Conservation (phyloP, 768 basidiomycete species). For the Exidia glandulosa region DNA sequence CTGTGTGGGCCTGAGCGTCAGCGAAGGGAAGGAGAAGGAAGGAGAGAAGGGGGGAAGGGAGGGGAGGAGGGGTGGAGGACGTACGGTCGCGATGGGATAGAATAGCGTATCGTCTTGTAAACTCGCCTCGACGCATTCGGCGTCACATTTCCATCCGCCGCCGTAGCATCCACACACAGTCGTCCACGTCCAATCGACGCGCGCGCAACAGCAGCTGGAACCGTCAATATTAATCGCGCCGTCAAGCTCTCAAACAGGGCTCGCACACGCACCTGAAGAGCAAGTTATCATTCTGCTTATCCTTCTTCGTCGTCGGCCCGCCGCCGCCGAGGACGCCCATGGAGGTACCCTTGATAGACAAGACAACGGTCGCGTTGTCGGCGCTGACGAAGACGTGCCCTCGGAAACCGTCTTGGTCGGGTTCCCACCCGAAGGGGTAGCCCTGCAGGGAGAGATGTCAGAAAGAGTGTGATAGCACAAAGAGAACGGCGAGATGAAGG, state of each 20-base stretch:
- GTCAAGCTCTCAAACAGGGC: not conserved
- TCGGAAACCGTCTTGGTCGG: conserved; percentile 78
- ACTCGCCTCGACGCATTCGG: conserved; percentile 68
- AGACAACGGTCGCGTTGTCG: conserved; percentile 76
- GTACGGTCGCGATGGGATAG: conserved; percentile 72
- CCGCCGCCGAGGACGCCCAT: conserved; percentile 56
- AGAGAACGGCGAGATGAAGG: not conserved
- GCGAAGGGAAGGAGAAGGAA: too few species aligned
- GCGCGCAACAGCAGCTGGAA: conserved; percentile 94
- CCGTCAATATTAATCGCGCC: too few species aligned
- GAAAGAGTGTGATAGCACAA: not conserved
- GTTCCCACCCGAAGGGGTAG: conserved; percentile 81
- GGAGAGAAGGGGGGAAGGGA: too few species aligned
- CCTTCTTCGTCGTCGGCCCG: conserved; percentile 76
- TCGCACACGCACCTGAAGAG: conserved; percentile 64
- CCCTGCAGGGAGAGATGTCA: conserved; percentile 32
- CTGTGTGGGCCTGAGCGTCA: too few species aligned
- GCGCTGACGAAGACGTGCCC: conserved; percentile 80
- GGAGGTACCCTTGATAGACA: conserved; percentile 92
- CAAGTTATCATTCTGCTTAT: conserved; percentile 93
- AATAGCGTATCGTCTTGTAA: conserved; percentile 77
- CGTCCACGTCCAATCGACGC: conserved; percentile 89
- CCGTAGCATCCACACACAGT: conserved; percentile 84
- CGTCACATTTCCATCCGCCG: conserved; percentile 65
- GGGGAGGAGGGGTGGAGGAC: conserved; percentile 40